phyloP scores from a whole-genome alignment of 1,139 yeast genomes.

The Pichia terricola region DNA sequence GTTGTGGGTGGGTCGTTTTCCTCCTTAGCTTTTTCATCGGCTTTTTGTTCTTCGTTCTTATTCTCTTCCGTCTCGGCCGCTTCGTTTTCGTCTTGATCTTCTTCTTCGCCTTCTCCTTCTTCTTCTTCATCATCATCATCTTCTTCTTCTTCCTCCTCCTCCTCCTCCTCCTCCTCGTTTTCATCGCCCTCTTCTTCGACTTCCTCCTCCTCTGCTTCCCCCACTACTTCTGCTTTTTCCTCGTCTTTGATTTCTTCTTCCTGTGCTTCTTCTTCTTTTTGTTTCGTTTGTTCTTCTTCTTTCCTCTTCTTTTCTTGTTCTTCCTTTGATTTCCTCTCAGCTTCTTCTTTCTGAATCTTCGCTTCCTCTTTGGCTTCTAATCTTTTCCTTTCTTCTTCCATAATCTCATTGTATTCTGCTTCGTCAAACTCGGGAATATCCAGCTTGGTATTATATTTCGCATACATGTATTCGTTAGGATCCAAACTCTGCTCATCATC shows the following conservation, averaged over 20 bases:
- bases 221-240: neutral
- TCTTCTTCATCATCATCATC: neutral
- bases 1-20: neutral
- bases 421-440: constrained; percentile 66
- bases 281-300: neutral
- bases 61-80: neutral
- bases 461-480: constrained; percentile 55
- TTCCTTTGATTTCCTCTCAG: neutral
- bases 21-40: neutral
- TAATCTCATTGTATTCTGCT: constrained; percentile 42
- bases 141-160: neutral
- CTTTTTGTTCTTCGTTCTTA: neutral
- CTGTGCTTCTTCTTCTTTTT: neutral
- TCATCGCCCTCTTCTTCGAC: neutral
- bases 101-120: neutral
- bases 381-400: constrained; percentile 1
- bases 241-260: neutral
- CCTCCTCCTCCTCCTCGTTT: neutral
- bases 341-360: neutral
- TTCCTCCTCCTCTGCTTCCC: neutral
- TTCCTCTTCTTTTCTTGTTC: neutral
- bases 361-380: neutral
- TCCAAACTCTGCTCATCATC: constrained; percentile 14
- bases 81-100: neutral
- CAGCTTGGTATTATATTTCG: constrained; percentile 61